phyloP scores from a whole-genome alignment of 306 rosid species.

The Potentilla sterilis region DNA sequence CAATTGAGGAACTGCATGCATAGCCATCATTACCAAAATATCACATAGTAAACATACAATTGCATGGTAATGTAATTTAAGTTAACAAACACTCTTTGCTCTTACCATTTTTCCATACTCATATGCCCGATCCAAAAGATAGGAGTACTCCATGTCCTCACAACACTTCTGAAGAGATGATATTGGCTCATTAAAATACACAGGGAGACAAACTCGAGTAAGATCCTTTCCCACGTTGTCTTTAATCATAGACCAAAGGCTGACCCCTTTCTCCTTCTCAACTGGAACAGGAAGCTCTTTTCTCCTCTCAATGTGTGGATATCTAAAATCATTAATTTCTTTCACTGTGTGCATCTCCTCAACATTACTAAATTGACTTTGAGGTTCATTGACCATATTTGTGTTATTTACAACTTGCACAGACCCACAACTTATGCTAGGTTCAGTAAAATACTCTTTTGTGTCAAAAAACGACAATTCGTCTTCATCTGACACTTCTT shows the following conservation, averaged over 20 bases:
- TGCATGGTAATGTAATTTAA: slow-evolving; percentile 1
- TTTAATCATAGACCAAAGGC: slow-evolving; percentile 97
- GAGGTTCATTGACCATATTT: slow-evolving; percentile 33
- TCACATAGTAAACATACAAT: neutral
- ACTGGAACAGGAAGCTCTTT: slow-evolving; percentile 83
- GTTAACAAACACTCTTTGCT: slow-evolving; percentile 12
- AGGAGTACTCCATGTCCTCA: slow-evolving; percentile 93
- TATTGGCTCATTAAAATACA: slow-evolving; percentile 95
- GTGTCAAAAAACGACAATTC: slow-evolving; percentile 70
- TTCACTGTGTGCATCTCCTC: slow-evolving; percentile 41
- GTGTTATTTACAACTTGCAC: slow-evolving; percentile 30
- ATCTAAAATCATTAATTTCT: slow-evolving; percentile 28
- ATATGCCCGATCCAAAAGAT: slow-evolving; percentile 84
- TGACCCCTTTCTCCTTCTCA: slow-evolving; percentile 95
- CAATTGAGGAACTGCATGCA: neutral
- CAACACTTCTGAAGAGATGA: slow-evolving; percentile 97
- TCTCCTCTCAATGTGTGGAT: slow-evolving; percentile 61
- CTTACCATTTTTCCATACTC: slow-evolving; percentile 81
- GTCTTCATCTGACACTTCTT: slow-evolving; percentile 90
- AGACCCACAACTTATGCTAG: slow-evolving; percentile 45
- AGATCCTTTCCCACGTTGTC: slow-evolving; percentile 99
- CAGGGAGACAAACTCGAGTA: slow-evolving; percentile 93
- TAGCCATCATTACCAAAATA: neutral
- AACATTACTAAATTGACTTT: slow-evolving; percentile 35
- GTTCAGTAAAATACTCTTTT: slow-evolving; percentile 64